phyloP scores from a whole-genome alignment of 805 yeast genomes.

The Sugiyamaella floridensis region DNA sequence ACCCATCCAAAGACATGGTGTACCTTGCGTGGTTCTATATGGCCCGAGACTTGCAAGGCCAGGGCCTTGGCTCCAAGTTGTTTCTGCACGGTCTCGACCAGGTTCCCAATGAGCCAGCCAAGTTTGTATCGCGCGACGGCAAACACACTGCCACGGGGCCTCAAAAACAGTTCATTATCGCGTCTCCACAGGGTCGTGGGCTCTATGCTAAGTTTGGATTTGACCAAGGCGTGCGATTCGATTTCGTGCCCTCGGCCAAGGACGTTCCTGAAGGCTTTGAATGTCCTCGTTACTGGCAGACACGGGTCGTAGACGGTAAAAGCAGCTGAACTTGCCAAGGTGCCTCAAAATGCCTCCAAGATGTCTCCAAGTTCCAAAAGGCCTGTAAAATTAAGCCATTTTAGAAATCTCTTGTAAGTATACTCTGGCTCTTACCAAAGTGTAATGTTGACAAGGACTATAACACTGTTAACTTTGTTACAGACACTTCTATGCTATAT shows the following conservation, averaged over 20 bases:
- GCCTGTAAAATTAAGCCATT: no score
- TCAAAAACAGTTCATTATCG: conserved; percentile 11
- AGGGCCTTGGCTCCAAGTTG: conserved; percentile 13
- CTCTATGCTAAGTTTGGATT: conserved; percentile 14
- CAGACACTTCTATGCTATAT: no score
- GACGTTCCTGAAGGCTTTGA: background rate
- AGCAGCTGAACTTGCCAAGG: no score
- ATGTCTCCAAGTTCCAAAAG: no score
- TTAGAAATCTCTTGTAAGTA: no score
- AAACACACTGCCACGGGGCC: conserved; percentile 10
- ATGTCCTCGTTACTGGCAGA: background rate
- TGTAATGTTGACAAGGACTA: no score
- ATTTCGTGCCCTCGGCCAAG: background rate
- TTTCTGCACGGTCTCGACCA: conserved; percentile 6
- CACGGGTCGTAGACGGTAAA: background rate
- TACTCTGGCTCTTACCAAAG: no score
- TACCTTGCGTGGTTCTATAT: conserved; percentile 11
- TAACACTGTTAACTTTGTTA: no score
- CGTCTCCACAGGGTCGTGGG: conserved; percentile 10
- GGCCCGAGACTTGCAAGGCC: conserved; percentile 10
- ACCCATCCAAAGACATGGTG: conserved; percentile 5
- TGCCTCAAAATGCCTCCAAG: no score
- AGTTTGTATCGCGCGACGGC: conserved; percentile 9
- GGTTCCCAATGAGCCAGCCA: conserved; percentile 5
- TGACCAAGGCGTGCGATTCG: background rate